Percentiles rank a stretch among this genome's conserved stretches.
Conservation (phyloP, 2,329 filamentous ascomycete genomes). For the Colletotrichum sp. region DNA sequence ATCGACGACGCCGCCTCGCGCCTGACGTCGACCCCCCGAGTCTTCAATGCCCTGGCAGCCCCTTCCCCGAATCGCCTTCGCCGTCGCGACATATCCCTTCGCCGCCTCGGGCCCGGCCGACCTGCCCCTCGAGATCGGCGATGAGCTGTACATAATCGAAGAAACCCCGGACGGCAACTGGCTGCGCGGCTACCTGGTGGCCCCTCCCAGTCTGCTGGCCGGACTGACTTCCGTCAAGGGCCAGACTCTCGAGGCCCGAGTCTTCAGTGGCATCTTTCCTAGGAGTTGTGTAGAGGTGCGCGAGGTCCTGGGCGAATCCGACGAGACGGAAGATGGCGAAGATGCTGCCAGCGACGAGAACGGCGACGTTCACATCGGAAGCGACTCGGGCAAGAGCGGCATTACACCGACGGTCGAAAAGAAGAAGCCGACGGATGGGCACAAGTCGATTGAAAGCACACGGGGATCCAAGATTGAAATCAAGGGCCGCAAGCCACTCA, state of each 20-base stretch:
- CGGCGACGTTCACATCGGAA: slow-evolving; percentile 29
- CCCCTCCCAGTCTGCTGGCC: slow-evolving; percentile 89
- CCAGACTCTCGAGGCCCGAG: slow-evolving; percentile 91
- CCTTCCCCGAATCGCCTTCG: slow-evolving; percentile 95
- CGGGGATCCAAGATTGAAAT: slow-evolving; percentile 19
- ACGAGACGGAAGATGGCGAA: slow-evolving; percentile 54
- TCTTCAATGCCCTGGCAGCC: slow-evolving; percentile 91
- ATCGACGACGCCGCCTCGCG: neutral
- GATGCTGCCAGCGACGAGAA: slow-evolving; percentile 29
- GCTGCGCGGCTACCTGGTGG: slow-evolving; percentile 94
- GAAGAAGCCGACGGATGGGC: slow-evolving; percentile 36
- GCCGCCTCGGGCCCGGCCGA: slow-evolving; percentile 85
- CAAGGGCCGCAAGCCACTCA: slow-evolving; percentile 24
- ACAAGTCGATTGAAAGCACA: slow-evolving; percentile 27
- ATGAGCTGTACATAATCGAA: slow-evolving; percentile 98
- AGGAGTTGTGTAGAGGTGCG: slow-evolving; percentile 93
- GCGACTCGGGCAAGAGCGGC: slow-evolving; percentile 62
- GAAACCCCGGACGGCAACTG: slow-evolving; percentile 91
- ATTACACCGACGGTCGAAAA: slow-evolving; percentile 43
- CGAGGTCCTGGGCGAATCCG: slow-evolving; percentile 83
- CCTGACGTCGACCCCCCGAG: slow-evolving; percentile 3
- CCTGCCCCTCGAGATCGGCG: slow-evolving; percentile 94
- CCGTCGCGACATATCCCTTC: slow-evolving; percentile 95
- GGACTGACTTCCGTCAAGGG: slow-evolving; percentile 90
- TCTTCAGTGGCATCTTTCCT: slow-evolving; percentile 98